Base-by-base conservation (phyloP, 768 basidiomycete species). In the Boletus bicolor region DNA sequence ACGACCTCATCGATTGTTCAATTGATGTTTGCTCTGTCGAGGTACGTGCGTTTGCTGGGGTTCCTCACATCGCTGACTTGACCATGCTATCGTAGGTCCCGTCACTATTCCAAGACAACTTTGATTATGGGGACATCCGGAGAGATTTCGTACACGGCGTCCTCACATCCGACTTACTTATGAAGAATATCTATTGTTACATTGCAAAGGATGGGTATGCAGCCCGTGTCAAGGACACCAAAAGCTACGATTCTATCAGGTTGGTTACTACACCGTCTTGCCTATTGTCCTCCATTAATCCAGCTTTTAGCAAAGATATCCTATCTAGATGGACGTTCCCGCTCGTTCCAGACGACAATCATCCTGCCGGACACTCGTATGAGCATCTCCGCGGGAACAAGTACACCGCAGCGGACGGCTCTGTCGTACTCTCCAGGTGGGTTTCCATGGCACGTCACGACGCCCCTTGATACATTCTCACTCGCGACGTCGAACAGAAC, bases 21-120 rank as follows among this genome's bases (percentile, higher is more conserved):
- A 95, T 96, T 58, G 94, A 98, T 63, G 82, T 99, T 35, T 99
- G 97, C 75, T 92, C 91, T 21, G 86, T 93, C 21, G 93, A 97
- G 79, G 93, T 92, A 47, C 32, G 77, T 59, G n/a, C 30, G 8
- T 39, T 17, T 26, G 8, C 28, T 15, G 34, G 49, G 37, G 19
- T 24, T 9, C 30, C 47, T 47, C 44, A 41, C 26, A n/a, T 36
- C n/a, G 10, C 42, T 45, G 48, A 61, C 37, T 44, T 4, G 39
- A 45, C 35, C 56, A 15, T 38, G n/a, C 36, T 32, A 49, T 54
- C 28, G 52, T 63, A 97, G 89, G 91, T 98, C 37, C 94, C 93
- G 1, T 95, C 95, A 1, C 70, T 98, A 5, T 99, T 98, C 75
- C 93, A 95, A 69, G 97, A 98, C 74, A 98, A 98, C 74, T 99